Base-by-base conservation (phyloP, 768 basidiomycete genomes). In the Astraeus odoratus region DNA sequence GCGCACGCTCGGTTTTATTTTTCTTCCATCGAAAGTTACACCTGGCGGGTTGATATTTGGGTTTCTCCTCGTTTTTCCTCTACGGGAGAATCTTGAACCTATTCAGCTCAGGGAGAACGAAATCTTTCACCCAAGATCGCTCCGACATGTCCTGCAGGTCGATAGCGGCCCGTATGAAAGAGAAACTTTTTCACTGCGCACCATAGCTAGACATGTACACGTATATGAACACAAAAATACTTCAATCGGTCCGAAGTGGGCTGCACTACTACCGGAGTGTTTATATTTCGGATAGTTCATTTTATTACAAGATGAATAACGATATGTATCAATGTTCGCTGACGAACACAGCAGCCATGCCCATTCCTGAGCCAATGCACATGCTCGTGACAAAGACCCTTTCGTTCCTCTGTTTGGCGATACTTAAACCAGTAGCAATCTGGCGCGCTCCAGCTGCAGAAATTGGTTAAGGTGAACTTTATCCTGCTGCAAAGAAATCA, bases 311-410 rank as follows among this genome's bases (percentile, higher is more conserved):
- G n/a, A n/a, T n/a, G n/a, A n/a, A 5, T 4, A 12, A 31, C n/a
- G 30, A 31, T 31, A 20, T 15, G 38, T 13, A 19, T 67, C 56
- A 90, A 54, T 90, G 82, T 74, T 93, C 90, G 63, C 72, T 87
- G 44, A 89, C 86, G 57, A 92, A 85, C 2, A 92, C 72, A 36
- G 80, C 86, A 25, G 88, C 88, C 86, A 92, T 90, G 29, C 89
- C 87, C 86, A 92, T 91, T 19, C 90, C 88, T 12, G 77, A 79
- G 6, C 89, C 90, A 57, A 92, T 83, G 60, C 91, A 94, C 92
- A 95, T 95, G 53, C 80, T 83, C 2, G 89, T 93, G 25, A 86
- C 82, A 52, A 95, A 92, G 51, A 95, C 68, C 60, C 83, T 83
- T 19, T 73, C 73, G 13, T 75, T 76, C 38, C 79, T 83, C 63